Base-by-base conservation (phyloP, 805 yeast genomes). In the Candida ascalaphidarum region DNA sequence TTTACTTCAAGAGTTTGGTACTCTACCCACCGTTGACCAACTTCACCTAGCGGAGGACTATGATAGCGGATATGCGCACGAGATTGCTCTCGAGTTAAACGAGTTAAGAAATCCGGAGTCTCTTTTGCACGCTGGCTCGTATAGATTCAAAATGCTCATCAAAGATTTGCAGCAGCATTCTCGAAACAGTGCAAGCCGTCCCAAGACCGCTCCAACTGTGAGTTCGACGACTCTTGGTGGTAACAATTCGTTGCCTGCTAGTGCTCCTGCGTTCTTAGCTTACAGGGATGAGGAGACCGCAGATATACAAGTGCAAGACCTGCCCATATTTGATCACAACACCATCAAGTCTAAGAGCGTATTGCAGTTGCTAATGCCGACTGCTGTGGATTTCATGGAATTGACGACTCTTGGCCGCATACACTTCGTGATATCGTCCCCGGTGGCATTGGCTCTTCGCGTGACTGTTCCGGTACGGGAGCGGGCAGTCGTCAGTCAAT, bases 401-500 rank as follows among this genome's bases (percentile, higher is more conserved):
- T 17, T 15, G 25, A 21, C 6, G 14, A 11, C 7, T 8, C 11
- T 7, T 22, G 19, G n/a, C 20, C n/a, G 14, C 7, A 13, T 6
- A 16, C 17, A 34, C 24, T 29, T 30, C 4, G 21, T 44, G 3
- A 10, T 44, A 3, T 31, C 48, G 4, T 31, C 41, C 2, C 61
- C 64, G 5, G 34, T 55, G 2, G 32, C 46, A 3, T 19, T 50
- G 4, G 11, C 56, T 4, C 36, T 61, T 14, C 41, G 53, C 14
- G 11, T 54, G 9, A 43, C 61, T 8, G 49, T 43, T 9, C 67
- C 67, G 1, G 63, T 61, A 7, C 33, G 58, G 19, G 49, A 53
- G 13, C 44, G 43, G 15, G n/a, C 35, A 1, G 25, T 30, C 5
- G 26, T 39, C 14, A 27, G 17, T 17, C 18, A 26, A 12, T 16